These are phyloP conservation scores for Fusarium sp. DNA, from an alignment of 2,329 filamentous ascomycete species.

Conservation along the genomic window DNA sequence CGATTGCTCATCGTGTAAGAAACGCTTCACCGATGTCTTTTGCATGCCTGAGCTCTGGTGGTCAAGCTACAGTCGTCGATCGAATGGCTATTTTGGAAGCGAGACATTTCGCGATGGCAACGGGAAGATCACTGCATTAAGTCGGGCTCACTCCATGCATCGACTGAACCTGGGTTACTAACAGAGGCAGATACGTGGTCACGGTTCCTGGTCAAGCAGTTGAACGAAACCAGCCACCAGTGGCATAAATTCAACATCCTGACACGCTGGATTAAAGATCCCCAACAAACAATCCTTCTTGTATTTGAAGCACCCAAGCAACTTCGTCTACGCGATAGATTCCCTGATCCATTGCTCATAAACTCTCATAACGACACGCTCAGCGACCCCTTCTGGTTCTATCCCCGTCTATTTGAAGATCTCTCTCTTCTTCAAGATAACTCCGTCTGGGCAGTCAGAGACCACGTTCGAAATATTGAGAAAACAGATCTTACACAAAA, in stretches of 20 bases:
- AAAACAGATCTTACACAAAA: conserved; percentile 20
- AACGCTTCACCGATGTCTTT: conserved; percentile 31
- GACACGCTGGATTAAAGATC: conserved; percentile 13
- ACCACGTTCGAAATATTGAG: conserved; percentile 49
- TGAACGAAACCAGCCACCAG: not conserved
- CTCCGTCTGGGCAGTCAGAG: conserved; percentile 53
- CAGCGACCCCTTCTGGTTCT: conserved; percentile 29
- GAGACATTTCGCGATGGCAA: conserved; percentile 42
- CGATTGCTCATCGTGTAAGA: conserved; percentile 41
- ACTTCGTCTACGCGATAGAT: not conserved
- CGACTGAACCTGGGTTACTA: too few species aligned
- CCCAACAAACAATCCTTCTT: conserved; percentile 16
- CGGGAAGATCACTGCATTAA: not conserved
- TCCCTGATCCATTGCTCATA: not conserved
- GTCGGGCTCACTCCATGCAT: not conserved
- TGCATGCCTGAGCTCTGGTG: conserved; percentile 46
- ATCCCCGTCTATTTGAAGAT: not conserved
- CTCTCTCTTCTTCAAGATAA: conserved; percentile 1
- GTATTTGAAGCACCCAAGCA: conserved; percentile 15
- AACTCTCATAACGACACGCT: not conserved
- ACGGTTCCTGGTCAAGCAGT: conserved; percentile 21
- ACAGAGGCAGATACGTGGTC: conserved; percentile 19
- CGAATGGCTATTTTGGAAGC: conserved; percentile 54
- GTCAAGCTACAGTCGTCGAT: conserved; percentile 45
- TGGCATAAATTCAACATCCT: conserved; percentile 34